Conservation (phyloP, 768 basidiomycete genomes). For the Cystofilobasidium ferigula region DNA sequence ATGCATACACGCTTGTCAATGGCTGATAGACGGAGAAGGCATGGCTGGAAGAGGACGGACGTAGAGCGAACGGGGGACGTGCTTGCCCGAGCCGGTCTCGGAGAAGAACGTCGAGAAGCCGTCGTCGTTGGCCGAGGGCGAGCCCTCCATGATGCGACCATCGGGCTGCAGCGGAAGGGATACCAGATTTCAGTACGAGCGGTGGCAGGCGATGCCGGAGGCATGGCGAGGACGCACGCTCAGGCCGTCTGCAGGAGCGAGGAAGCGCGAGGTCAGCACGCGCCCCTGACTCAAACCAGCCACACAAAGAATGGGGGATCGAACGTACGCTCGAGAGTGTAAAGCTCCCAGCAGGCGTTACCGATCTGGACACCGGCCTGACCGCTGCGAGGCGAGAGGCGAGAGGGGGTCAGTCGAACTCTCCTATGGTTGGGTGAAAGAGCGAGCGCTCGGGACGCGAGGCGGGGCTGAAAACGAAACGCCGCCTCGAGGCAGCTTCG, state of each 20-base stretch:
- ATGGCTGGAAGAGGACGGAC: conserved; percentile 40
- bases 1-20: not conserved
- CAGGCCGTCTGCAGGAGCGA: conserved; percentile 47
- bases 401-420: not conserved
- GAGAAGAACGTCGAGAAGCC: conserved; percentile 99
- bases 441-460: not conserved
- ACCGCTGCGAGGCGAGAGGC: conserved; percentile 10
- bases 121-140: conserved; percentile 63
- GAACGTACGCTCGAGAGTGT: conserved; percentile 80
- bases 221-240: conserved; percentile 54
- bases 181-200: too few species aligned
- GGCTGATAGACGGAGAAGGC: not conserved
- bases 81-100: conserved; percentile 91
- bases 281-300: not conserved
- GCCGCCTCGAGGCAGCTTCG: not conserved
- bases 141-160: conserved; percentile 72
- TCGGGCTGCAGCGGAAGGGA: conserved; percentile 65
- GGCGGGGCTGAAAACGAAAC: not conserved
- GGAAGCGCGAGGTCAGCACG: not conserved
- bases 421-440: not conserved
- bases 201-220: not conserved
- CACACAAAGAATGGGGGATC: not conserved
- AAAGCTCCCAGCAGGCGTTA: conserved; percentile 99
- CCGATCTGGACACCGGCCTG: conserved; percentile 83
- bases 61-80: conserved; percentile 94